Evolutionary conservation across 768 basidiomycete species (phyloP).

Genomic region (Thelephora ganbajun): DNA sequence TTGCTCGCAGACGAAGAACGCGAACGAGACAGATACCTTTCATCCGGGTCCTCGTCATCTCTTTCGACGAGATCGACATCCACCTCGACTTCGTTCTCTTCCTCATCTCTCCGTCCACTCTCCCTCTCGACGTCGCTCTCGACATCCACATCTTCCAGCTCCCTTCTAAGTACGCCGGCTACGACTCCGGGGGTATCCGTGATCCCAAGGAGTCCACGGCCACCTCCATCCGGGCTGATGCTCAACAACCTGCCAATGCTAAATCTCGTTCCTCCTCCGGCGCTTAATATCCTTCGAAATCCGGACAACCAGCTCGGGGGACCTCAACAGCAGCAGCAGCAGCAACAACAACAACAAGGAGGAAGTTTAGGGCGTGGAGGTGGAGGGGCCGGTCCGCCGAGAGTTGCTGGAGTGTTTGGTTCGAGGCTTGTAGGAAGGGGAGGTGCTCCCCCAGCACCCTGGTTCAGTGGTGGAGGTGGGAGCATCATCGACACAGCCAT

Average conservation of each 20-base stretch:
- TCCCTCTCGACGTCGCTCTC: not conserved
- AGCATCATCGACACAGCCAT: no score
- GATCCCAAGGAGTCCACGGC: not conserved
- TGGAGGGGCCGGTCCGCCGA: not conserved
- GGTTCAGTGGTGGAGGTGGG: no score
- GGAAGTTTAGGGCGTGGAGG: not conserved
- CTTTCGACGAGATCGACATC: not conserved
- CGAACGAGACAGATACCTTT: slow-evolving; percentile 13
- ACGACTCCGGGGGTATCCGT: not conserved
- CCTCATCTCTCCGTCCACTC: not conserved
- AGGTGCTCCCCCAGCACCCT: no score
- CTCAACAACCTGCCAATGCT: not conserved
- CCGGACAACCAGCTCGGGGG: not conserved
- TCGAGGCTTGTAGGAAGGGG: no score
- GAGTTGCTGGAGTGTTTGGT: no score
- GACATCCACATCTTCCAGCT: not conserved
- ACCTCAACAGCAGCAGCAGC: not conserved
- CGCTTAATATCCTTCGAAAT: not conserved
- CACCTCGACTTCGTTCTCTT: not conserved
- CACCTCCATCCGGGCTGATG: not conserved
- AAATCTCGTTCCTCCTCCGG: not conserved
- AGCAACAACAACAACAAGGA: not conserved
- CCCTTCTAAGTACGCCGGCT: not conserved
- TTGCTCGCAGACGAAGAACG: slow-evolving; percentile 31
- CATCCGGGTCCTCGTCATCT: not conserved